Evolutionary conservation across 2,329 filamentous ascomycete genomes (phyloP), one percentile per base, ranked within the genome.

Genomic region (Aspergillus carbonarius): DNA sequence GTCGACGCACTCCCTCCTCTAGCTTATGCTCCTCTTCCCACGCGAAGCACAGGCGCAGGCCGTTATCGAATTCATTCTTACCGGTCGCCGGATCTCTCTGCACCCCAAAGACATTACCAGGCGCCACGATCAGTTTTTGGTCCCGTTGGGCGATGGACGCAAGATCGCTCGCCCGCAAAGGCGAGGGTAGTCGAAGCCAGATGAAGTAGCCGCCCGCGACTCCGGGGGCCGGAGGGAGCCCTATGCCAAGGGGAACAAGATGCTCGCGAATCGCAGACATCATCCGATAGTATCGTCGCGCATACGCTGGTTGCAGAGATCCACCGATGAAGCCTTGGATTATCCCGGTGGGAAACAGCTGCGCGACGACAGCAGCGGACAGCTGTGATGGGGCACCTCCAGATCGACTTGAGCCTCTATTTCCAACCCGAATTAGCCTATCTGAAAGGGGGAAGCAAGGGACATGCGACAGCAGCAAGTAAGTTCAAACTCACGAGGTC

Each of bases 131-230:
- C 57, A 96, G 72, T 48, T 86, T 85, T 72, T 90, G 88, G 55
- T 88, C 83, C 20, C 79, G 75, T 68, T 82, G 77, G 15, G 88
- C 88, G 39, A 79, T 78, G 65, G 81, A 75, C 6, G 84, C 84
- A 32, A 92, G 78, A 7, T 82, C 79, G 32, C 76, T 76, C 35
- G 82, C 85, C 8, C 81, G 78, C 55, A 88, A 76, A 46, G 70
- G 56, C 62, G 72, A 62, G 0, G 88, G 87, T 4, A 96, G 73
- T 1, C 80, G 81, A 25, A 96, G 74, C 92, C 92, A 96, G 49
- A 96, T 79, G 72, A 96, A 96, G 72, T 93, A 96, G 0, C 92
- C 92, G 0, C 92, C 92, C 30, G 88, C 88, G 3, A 88, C 73
- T 3, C 78, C 71, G 34, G 63, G 54, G 8, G 54, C 27, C n/a